Conservation (phyloP, 116 monocot species). For the Cymodocea nodosa region DNA sequence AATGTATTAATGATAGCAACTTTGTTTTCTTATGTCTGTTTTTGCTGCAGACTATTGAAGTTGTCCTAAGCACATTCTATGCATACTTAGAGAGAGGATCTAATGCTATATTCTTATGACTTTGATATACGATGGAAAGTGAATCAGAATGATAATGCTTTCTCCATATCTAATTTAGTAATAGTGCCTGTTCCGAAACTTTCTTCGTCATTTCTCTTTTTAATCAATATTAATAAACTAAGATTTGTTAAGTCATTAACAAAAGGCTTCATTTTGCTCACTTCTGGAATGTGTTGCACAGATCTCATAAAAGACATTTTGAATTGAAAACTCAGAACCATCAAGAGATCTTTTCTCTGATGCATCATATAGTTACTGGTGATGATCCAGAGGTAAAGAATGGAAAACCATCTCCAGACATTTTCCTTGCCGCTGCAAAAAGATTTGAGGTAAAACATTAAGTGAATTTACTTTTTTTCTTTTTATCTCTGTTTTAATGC, state of each 20-base stretch:
- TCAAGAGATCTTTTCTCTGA: constrained; percentile 52
- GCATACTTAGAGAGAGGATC: too few relatives aligned
- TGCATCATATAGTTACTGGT: constrained; percentile 91
- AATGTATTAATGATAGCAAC: constrained; percentile 2
- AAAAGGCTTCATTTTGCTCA: not conserved
- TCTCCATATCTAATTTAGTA: too few relatives aligned
- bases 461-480: not conserved
- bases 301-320: constrained; percentile 71
- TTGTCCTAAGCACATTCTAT: too few relatives aligned
- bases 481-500: not conserved
- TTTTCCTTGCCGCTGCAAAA: constrained; percentile 70
- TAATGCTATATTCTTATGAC: too few relatives aligned
- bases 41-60: not conserved
- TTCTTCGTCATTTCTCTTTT: too few relatives aligned
- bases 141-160: too few relatives aligned
- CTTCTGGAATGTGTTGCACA: constrained; percentile 12
- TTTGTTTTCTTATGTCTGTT: not conserved
- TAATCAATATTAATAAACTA: too few relatives aligned
- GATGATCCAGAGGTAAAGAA: constrained; percentile 89
- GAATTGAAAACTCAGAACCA: constrained; percentile 78
- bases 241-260: not conserved
- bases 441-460: constrained; percentile 64
- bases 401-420: constrained; percentile 89
- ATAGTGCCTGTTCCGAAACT: too few relatives aligned
- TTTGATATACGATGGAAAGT: too few relatives aligned